phyloP scores from a whole-genome alignment of 805 yeast genomes.

The Candida odintsovae region DNA sequence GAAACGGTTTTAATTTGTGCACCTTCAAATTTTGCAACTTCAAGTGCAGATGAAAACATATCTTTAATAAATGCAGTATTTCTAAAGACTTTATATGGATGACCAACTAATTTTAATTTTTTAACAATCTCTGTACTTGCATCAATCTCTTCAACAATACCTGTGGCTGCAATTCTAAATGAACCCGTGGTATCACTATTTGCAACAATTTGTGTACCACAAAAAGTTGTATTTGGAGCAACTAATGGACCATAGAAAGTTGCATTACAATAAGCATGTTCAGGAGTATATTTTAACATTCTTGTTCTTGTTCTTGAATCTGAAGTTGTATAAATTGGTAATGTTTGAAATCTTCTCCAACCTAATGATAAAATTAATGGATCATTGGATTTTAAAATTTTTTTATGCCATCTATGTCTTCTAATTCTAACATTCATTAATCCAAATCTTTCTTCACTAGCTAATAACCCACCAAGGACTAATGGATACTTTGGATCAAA shows the following conservation, averaged over 20 bases:
- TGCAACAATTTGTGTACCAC: constrained; percentile 88
- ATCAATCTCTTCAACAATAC: constrained; percentile 91
- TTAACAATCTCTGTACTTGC: constrained; percentile 87
- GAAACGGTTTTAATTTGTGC: constrained; percentile 95
- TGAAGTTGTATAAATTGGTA: constrained; percentile 92
- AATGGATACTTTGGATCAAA: constrained; percentile 84
- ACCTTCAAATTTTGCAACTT: constrained; percentile 97
- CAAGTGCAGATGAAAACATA: constrained; percentile 89
- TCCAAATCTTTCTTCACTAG: constrained; percentile 91
- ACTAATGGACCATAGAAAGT: constrained; percentile 96
- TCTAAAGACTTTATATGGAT: constrained; percentile 88
- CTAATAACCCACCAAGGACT: constrained; percentile 82
- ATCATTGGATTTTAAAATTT: constrained; percentile 90
- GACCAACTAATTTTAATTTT: constrained; percentile 90
- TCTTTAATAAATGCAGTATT: constrained; percentile 97
- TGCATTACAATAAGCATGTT: constrained; percentile 93
- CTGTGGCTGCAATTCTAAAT: constrained; percentile 95
- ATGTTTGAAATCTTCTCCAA: constrained; percentile 97
- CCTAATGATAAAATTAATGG: constrained; percentile 92
- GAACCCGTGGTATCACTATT: constrained; percentile 79
- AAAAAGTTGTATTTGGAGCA: constrained; percentile 95
- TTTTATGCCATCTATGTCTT: constrained; percentile 98
- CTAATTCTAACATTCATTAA: constrained; percentile 88
- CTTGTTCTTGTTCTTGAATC: constrained; percentile 97
- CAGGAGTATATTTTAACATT: constrained; percentile 97